Conservation (phyloP, 2,329 filamentous ascomycete genomes). For the Canariomyces notabilis region DNA sequence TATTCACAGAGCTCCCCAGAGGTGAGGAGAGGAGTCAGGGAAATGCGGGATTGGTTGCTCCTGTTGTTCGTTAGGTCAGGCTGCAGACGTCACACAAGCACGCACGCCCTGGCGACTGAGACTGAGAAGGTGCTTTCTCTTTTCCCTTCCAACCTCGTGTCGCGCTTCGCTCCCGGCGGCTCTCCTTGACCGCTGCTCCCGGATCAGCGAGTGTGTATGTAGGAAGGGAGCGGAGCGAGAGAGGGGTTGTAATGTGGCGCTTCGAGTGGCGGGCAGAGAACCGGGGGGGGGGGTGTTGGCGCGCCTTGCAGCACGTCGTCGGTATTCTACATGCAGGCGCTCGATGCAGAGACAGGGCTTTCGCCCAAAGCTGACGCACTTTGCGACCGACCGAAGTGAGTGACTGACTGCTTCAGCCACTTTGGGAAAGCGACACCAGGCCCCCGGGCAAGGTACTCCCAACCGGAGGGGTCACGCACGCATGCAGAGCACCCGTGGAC, state of each 20-base stretch:
- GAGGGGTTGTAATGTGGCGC: constrained; percentile 7
- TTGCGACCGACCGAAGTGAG: constrained; percentile 3
- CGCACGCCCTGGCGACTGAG: background rate
- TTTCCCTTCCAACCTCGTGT: background rate
- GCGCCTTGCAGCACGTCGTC: background rate
- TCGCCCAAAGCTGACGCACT: background rate
- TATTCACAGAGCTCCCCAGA: background rate
- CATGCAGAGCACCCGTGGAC: background rate
- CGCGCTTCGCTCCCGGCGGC: background rate
- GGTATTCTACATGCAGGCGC: constrained; percentile 4
- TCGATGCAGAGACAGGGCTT: constrained; percentile 9
- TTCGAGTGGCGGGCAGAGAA: background rate
- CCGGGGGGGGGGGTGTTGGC: constrained; percentile 1
- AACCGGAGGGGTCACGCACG: constrained; percentile 15
- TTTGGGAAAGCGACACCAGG: background rate
- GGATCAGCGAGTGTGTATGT: constrained; percentile 6
- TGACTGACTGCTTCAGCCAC: background rate
- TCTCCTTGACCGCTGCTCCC: constrained; percentile 17
- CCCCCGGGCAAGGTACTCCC: constrained; percentile 2
- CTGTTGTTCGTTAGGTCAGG: constrained; percentile 6
- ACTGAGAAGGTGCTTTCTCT: background rate
- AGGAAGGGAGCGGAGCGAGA: background rate
- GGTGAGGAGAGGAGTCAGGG: background rate
- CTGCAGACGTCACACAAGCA: constrained; percentile 1
- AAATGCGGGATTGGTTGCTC: constrained; percentile 4